Evolutionary conservation across 148 eudicot genomes (phyloP), one percentile per base, ranked within the genome.

Genomic region (Fagopyrum tataricum): DNA sequence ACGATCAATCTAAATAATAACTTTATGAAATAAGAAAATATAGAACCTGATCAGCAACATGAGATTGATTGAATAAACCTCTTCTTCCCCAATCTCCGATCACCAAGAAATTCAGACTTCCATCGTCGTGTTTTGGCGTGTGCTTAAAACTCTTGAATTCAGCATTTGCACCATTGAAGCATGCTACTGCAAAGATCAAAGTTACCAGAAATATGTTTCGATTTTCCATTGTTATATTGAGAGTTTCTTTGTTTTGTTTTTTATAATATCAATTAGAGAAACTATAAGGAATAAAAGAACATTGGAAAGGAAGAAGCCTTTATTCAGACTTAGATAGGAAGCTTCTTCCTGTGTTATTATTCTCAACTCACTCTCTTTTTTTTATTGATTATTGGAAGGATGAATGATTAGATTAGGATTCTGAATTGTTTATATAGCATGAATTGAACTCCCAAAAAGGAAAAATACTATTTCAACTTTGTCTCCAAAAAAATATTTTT

Each of bases 11-110:
- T n/a, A n/a, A n/a, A n/a, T 14, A 51, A 51, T 14, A 17, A 47
- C 3, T 6, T 4, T 12, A 48, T 8, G n/a, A 13, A 48, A 48
- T 48, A 13, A 48, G 15, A 7, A 48, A 31, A 49, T 13, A 49
- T 15, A 49, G 40, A 13, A 90, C 97, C 95, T 91, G 92, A 72
- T 62, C 12, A 51, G 92, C 95, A 76, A 91, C 87, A 21, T 67
- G 71, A 67, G 97, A 82, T 78, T 91, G 97, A 73, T 91, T 91
- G 72, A 72, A 82, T 39, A 26, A 68, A 48, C 97, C 97, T 73
- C 73, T 81, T 58, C 97, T 79, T 62, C 97, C 97, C 97, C 97
- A 91, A 80, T 91, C 97, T 24, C 97, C 97, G 14, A 91, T 61
- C 4, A 89, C 92, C 78, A 91, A 72, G 15, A 87, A 83, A 37